Evolutionary conservation across 805 yeast genomes (phyloP).

Genomic region (Nakazawaea molendinolei): DNA sequence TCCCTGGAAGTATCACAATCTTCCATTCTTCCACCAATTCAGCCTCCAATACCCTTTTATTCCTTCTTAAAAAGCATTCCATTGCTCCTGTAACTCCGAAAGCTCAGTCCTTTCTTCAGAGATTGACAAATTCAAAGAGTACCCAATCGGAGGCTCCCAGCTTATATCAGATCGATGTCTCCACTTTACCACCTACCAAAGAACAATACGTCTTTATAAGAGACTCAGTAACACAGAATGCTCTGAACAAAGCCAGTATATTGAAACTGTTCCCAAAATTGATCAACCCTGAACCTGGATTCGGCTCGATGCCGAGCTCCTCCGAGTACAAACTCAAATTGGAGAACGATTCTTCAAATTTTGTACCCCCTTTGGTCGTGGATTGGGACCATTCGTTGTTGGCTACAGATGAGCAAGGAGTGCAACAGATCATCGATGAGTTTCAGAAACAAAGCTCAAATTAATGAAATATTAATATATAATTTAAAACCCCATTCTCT

Average conservation of each 20-base stretch:
- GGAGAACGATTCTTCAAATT: slow-evolving; percentile 18
- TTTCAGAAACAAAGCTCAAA: slow-evolving; percentile 17
- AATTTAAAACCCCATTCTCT: slow-evolving; percentile 68
- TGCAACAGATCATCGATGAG: slow-evolving; percentile 37
- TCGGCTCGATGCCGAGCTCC: slow-evolving; percentile 1
- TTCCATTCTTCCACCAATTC: slow-evolving; percentile 18
- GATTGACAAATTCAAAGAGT: background rate
- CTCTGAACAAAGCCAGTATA: slow-evolving; percentile 1
- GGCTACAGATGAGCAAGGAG: slow-evolving; percentile 40
- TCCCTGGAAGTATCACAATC: slow-evolving; percentile 40
- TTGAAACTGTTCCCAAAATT: slow-evolving; percentile 4
- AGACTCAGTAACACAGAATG: background rate
- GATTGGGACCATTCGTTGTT: slow-evolving; percentile 56
- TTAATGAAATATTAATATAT: background rate
- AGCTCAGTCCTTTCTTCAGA: slow-evolving; percentile 2
- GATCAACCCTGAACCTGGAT: background rate
- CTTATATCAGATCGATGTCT: slow-evolving; percentile 2
- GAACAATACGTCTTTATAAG: slow-evolving; percentile 6
- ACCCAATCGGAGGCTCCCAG: background rate
- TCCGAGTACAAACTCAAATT: background rate
- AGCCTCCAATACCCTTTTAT: background rate
- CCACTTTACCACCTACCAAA: slow-evolving; percentile 3
- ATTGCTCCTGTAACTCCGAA: background rate
- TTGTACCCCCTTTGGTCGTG: slow-evolving; percentile 43
- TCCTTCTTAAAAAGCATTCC: slow-evolving; percentile 2